phyloP scores from a whole-genome alignment of 2,329 filamentous ascomycete species.

The Hypoxylon sp. region DNA sequence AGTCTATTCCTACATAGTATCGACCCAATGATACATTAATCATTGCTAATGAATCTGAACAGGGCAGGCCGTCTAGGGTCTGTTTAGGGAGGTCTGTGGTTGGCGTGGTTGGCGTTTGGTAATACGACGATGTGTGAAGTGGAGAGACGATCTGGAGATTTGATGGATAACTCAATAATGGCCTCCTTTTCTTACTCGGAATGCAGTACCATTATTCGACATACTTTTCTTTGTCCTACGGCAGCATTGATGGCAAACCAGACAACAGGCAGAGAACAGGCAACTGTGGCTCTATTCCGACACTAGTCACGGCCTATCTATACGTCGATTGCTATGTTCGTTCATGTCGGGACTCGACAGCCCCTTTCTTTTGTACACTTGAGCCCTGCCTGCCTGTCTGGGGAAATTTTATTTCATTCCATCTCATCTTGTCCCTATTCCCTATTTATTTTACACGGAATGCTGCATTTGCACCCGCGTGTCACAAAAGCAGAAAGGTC shows the following conservation, averaged over 20 bases:
- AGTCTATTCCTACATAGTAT: neutral
- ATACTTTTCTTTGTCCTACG: slow-evolving; percentile 14
- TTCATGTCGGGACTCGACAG: neutral
- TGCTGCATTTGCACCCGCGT: slow-evolving; percentile 26
- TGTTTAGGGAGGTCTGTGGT: slow-evolving; percentile 5
- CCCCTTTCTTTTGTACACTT: slow-evolving; percentile 6
- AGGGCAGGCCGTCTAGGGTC: neutral
- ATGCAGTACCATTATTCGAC: slow-evolving; percentile 6
- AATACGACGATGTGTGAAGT: slow-evolving; percentile 14
- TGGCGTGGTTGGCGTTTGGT: slow-evolving; percentile 26
- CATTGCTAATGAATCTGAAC: slow-evolving; percentile 21
- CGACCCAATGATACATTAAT: slow-evolving; percentile 41
- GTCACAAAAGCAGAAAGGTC: slow-evolving; percentile 13
- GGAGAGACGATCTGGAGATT: slow-evolving; percentile 13
- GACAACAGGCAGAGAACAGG: slow-evolving; percentile 28
- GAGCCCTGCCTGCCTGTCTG: neutral
- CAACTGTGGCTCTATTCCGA: slow-evolving; percentile 22
- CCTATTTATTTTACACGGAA: slow-evolving; percentile 13
- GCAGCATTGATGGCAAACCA: slow-evolving; percentile 25
- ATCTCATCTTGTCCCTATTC: slow-evolving; percentile 3
- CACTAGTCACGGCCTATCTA: neutral
- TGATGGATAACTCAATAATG: slow-evolving; percentile 6
- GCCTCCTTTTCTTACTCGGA: slow-evolving; percentile 10
- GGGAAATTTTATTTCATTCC: slow-evolving; percentile 13
- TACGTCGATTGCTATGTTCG: slow-evolving; percentile 7